Base-by-base conservation (phyloP, 805 yeast species). In the Saturnispora galanensis region DNA sequence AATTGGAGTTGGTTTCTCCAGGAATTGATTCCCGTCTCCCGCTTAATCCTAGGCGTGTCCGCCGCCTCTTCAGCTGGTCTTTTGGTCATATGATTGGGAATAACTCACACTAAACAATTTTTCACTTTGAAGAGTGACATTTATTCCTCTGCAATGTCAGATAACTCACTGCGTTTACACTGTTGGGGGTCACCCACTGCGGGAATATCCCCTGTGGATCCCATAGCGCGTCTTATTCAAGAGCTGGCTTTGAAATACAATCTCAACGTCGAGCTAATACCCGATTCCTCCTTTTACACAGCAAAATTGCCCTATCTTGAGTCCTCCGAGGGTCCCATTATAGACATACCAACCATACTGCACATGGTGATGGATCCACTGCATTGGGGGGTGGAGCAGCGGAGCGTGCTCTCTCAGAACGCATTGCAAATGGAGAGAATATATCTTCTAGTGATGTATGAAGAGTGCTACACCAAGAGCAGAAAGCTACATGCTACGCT, bases 41-140 rank as follows among this genome's bases (percentile, higher is more conserved):
- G 56, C 84, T 90, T 83, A 38, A 73, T 66, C 43, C 78, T 69
- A 56, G 82, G 76, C 11, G 78, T 80, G 48, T 77, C 68, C 5
- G 17, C 35, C 17, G 34, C 29, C 10, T 17, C 38, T 4, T 21
- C 44, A 8, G 34, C 38, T 11, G 42, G 17, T 35, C 42, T 12
- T 10, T 81, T 42, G 2, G 40, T 21, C 73, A 67, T 41, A 21
- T 21, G 7, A 4, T 21, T 21, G 6, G 7, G 26, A 21, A 8
- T 21, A 21, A 21, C 26, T 21, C 26, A 21, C 26, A 21, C 26
- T 21, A 21, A 21, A 21, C 26, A 21, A 21, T 21, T 21, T 21
- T 21, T 21, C 8, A 21, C 7, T 21, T 21, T 21, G 26, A 30
- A 10, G 11, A 18, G 38, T 42, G 45, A 10, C 45, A 10, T 18